Conservation (phyloP, 306 rosid genomes). For the Rosa chinensis region DNA sequence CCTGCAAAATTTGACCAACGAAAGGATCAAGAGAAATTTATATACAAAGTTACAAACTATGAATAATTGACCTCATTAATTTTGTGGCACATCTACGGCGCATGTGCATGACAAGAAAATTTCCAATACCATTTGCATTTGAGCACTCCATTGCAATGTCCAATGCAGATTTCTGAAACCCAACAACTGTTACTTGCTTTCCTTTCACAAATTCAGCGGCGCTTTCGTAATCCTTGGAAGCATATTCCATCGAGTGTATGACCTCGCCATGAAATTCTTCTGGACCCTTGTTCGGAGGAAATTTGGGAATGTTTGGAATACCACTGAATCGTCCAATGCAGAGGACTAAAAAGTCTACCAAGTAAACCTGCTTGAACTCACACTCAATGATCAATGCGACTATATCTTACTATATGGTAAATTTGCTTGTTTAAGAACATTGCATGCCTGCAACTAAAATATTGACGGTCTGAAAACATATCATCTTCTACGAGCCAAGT, state of each 20-base stretch:
- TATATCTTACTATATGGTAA: no score
- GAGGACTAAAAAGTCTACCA: slow-evolving; percentile 61
- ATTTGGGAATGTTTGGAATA: slow-evolving; percentile 65
- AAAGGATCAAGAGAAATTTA: neutral
- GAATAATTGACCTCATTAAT: neutral
- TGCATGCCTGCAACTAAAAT: no score
- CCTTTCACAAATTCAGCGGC: slow-evolving; percentile 42
- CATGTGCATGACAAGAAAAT: neutral
- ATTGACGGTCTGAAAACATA: no score
- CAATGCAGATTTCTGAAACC: slow-evolving; percentile 63
- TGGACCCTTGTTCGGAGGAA: slow-evolving; percentile 57
- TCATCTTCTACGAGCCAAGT: no score
- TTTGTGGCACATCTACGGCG: slow-evolving; percentile 23
- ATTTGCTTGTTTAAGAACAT: no score
- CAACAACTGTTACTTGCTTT: slow-evolving; percentile 54
- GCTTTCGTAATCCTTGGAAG: slow-evolving; percentile 45
- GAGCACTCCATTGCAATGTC: slow-evolving; percentile 67
- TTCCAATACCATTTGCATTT: slow-evolving; percentile 41
- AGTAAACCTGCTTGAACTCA: slow-evolving; percentile 29
- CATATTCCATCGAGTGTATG: slow-evolving; percentile 50
- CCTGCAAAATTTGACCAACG: slow-evolving; percentile 34
- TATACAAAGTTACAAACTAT: no score
- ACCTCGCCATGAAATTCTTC: slow-evolving; percentile 51
- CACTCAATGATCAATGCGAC: neutral
- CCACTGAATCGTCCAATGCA: slow-evolving; percentile 76